Base-by-base conservation (phyloP, 2,329 filamentous ascomycete genomes). In the Paecilomyces variotii region DNA sequence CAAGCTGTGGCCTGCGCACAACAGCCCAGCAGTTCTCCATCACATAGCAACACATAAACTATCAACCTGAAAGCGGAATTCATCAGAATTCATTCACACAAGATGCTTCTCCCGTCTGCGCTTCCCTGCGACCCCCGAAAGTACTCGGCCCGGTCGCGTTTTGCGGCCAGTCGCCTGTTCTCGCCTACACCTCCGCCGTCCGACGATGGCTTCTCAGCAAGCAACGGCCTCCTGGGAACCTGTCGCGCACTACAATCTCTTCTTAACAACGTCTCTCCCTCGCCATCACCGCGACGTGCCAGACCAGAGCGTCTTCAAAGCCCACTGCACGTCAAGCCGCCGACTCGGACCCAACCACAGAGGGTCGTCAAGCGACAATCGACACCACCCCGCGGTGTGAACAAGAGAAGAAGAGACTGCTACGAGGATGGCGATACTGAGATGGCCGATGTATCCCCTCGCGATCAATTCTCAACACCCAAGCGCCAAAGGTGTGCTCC, bases 61-160 rank as follows among this genome's bases (percentile, higher is more conserved):
- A 50, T 56, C 39, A 12, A 19, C 49, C 30, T 26, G 7, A 14
- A n/a, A 24, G 12, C 39, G n/a, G n/a, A 45, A 19, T 19, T 26
- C 53, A 19, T 34, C 39, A 19, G 39, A 45, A 45, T 19, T 19
- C 50, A 19, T 34, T 14, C 26, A 19, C 14, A 49, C 59, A 70
- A 45, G 35, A 76, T 79, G 77, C 65, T 79, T 54, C 75, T 79
- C 59, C 77, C 76, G 59, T 79, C 77, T 7, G 77, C 77, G 32
- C 67, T 79, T 55, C 67, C 75, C 58, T 78, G 77, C 72, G 76
- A 79, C 62, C 65, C 69, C 65, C 71, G 71, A 62, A 73, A 69
- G 62, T 68, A 67, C 59, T 57, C 67, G 56, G 56, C 60, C 26
- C 67, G 60, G 58, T 70, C 72, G 66, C 68, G 69, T 64, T 71